Evolutionary conservation across 345 rosid genomes (phyloP).

Genomic region (Populus davidiana): DNA sequence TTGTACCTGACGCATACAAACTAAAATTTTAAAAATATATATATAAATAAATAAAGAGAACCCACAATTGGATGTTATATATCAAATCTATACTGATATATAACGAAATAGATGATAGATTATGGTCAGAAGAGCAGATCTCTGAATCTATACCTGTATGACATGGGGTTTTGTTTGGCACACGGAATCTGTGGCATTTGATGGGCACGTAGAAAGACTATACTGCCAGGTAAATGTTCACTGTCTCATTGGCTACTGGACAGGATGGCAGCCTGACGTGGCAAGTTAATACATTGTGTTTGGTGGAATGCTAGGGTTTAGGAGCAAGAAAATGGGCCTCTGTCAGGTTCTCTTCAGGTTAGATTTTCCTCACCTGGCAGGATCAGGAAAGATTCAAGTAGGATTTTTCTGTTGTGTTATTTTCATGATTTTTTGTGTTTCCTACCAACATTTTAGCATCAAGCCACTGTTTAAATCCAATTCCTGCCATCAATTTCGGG

Average conservation of each 20-base stretch:
- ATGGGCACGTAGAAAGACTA: constrained; percentile 5
- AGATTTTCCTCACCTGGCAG: neutral
- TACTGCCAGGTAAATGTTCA: neutral
- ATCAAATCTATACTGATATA: no score
- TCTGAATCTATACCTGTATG: neutral
- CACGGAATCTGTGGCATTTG: neutral
- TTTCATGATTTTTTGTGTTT: neutral
- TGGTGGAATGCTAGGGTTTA: neutral
- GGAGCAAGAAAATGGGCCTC: no score
- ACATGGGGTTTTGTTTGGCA: constrained; percentile 1
- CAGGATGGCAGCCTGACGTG: constrained; percentile 4
- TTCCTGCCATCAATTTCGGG: neutral
- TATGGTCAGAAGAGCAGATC: no score
- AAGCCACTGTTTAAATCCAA: neutral
- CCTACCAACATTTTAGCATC: neutral
- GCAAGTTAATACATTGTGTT: neutral
- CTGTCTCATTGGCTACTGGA: neutral
- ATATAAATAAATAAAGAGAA: no score
- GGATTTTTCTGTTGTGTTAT: neutral
- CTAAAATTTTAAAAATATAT: no score
- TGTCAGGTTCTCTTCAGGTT: neutral
- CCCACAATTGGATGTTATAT: no score
- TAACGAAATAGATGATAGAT: no score
- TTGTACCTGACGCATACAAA: no score
- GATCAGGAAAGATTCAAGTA: neutral